These are phyloP conservation scores for Leccinum barrowsii DNA, from an alignment of 768 basidiomycete species.

Conservation along the genomic window DNA sequence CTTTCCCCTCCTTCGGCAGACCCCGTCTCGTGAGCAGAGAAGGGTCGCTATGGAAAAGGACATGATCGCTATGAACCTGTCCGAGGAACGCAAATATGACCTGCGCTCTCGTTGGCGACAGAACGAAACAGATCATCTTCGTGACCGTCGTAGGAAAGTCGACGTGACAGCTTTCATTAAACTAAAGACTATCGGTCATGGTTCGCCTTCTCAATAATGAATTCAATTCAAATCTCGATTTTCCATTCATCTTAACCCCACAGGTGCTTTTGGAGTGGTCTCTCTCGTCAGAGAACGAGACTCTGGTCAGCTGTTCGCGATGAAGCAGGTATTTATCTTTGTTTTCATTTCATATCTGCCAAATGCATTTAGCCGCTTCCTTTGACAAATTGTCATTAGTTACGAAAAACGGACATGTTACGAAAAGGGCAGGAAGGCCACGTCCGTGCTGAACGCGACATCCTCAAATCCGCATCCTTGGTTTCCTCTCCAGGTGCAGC, in stretches of 20 bases:
- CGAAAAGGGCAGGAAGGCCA: conserved; percentile 97
- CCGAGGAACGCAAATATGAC: conserved; percentile 64
- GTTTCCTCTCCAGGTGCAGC: conserved; percentile 70
- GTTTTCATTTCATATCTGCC: conserved; percentile 26
- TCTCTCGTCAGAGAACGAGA: conserved; percentile 83
- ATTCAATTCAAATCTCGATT: conserved; percentile 24
- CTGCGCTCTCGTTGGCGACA: conserved; percentile 74
- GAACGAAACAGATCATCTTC: conserved; percentile 88
- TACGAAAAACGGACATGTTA: conserved; percentile 89
- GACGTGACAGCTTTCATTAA: conserved; percentile 82
- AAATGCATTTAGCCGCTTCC: conserved; percentile 27
- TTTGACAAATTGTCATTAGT: conserved; percentile 38
- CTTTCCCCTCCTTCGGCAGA: conserved; percentile 80
- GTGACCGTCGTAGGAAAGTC: conserved; percentile 79
- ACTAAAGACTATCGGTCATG: conserved; percentile 93
- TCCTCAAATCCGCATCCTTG: conserved; percentile 86
- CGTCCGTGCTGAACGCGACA: conserved; percentile 91
- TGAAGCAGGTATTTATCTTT: conserved; percentile 78
- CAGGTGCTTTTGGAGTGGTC: conserved; percentile 95
- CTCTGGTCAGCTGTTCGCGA: conserved; percentile 81
- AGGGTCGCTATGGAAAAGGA: conserved; percentile 85
- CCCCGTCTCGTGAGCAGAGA: conserved; percentile 82
- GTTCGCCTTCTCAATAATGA: conserved; percentile 40
- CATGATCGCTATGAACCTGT: conserved; percentile 70
- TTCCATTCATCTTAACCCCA: conserved; percentile 27